Base-by-base conservation (phyloP, 139 green algal species). In the Desmodesmus armatus region DNA sequence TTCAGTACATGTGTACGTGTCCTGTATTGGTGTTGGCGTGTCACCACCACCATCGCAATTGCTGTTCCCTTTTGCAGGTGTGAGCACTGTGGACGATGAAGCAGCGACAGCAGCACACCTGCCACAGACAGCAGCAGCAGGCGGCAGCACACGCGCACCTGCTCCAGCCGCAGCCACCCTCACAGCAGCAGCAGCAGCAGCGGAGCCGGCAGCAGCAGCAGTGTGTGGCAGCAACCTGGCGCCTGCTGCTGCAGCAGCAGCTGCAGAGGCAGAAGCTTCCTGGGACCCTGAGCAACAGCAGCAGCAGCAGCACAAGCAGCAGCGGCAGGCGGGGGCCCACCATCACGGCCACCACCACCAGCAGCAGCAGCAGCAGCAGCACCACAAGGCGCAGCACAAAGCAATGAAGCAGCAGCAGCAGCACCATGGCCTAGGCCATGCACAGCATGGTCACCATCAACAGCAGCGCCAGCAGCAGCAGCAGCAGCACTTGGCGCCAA, bases 211-310 rank as follows among this genome's bases (percentile, higher is more conserved):
- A 58, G 76, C 63, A 71, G 76, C 76, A 53, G 69, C 39, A 2
- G 25, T 77, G 23, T 77, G 69, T 53, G 69, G 76, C 76, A 82
- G 74, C 47, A 81, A 58, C 39, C 39, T 58, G 69, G 47, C 47
- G 9, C 69, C 35, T 31, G 47, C 31, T 6, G 37, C 15, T 55
- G 37, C 33, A 7, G 33, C 25, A 72, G 49, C 35, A 7, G 60
- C 60, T 69, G 60, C 60, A 19, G 76, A 82, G 62, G 76, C 53
- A 35, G 76, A 82, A 33, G 76, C 76, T 3, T 82, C 76, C 3
- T 82, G 76, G 76, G 76, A 82, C 37, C 55, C 39, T 72, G 76
- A 71, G 23, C 55, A 27, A 15, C 29, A 72, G 19, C 53, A 72
- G 66, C 33, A 74, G 33, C 35, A n/a, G 11, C 33, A 74, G 66